Base-by-base conservation (phyloP, 2,329 filamentous ascomycete genomes). In the Metarhizium album region DNA sequence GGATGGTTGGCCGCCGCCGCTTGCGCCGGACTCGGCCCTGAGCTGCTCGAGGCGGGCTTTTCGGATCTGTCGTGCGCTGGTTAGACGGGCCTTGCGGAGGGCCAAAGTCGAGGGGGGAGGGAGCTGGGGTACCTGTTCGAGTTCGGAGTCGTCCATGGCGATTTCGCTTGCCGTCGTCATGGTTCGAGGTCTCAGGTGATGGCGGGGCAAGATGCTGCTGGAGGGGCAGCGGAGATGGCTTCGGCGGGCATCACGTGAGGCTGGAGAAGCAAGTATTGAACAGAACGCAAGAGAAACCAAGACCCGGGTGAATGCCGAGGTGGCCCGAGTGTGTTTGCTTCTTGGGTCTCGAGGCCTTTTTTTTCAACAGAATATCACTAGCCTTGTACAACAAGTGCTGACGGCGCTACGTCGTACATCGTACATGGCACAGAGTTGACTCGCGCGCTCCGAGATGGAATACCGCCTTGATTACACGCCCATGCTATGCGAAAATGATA, bases 41-140 rank as follows among this genome's bases (percentile, higher is more conserved):
- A 97, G 84, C 73, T 98, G 90, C 70, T 91, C 87, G 50, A 96
- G 83, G 55, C 93, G 89, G 62, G 91, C 91, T 69, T 88, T 86
- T 66, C 91, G 79, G 65, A 97, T 96, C 86, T 95, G 63, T 14
- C 4, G 20, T 29, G 18, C 3, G 5, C 27, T 11, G 43, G 47
- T 58, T 7, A 58, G 47, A 31, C 4, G n/a, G 16, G 5, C 9
- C n/a, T 16, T 42, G 27, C 27, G 11, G 11, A 11, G 16, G 5
- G 4, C n/a, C n/a, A n/a, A n/a, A n/a, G n/a, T n/a, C n/a, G n/a
- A 13, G 2, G 4, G 4, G 31, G 2, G 1, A 29, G 7, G 8
- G 22, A 24, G 42, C 11, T 4, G 14, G 16, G 27, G 33, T 54
- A 70, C 69, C 63, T 70, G 66, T 22, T 71, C 70, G 45, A 73